Conservation (phyloP, 2,329 filamentous ascomycete species). For the Pseudovirgaria hyperparasitica region DNA sequence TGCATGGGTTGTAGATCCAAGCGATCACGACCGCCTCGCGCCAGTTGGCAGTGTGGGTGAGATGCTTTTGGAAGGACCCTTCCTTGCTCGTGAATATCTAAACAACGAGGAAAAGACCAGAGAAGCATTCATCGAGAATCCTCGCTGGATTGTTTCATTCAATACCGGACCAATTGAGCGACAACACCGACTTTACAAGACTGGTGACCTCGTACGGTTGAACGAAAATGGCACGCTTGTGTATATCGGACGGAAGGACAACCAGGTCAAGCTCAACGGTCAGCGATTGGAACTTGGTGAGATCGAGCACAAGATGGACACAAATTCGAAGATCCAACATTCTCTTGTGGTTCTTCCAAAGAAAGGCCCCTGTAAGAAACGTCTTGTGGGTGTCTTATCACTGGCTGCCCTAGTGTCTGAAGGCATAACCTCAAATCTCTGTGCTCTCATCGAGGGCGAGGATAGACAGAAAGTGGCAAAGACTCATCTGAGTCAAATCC, state of each 20-base stretch:
- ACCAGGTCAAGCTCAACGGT: constrained; percentile 22
- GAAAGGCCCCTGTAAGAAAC: constrained; percentile 27
- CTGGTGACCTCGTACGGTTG: constrained; percentile 20
- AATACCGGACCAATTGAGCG: neutral
- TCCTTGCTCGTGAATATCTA: constrained; percentile 18
- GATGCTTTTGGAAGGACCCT: constrained; percentile 18
- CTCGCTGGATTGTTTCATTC: constrained; percentile 12
- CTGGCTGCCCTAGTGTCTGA: constrained; percentile 15
- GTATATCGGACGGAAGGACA: constrained; percentile 19
- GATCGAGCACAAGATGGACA: constrained; percentile 18
- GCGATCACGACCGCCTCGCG: constrained; percentile 15
- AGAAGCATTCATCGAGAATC: constrained; percentile 14
- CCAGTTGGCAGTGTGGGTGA: constrained; percentile 18
- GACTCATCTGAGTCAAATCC: constrained; percentile 11
- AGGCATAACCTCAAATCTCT: constrained; percentile 13
- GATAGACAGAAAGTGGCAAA: constrained; percentile 19
- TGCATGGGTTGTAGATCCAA: constrained; percentile 16
- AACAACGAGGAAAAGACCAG: constrained; percentile 15
- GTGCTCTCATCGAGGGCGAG: constrained; percentile 16
- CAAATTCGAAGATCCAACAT: constrained; percentile 19
- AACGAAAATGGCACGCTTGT: constrained; percentile 14
- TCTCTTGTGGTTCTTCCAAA: constrained; percentile 32
- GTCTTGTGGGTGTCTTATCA: constrained; percentile 32
- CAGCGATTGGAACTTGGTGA: constrained; percentile 23
- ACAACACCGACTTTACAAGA: constrained; percentile 16